Conservation (phyloP, 768 basidiomycete genomes). For the Pluteus cervinus region DNA sequence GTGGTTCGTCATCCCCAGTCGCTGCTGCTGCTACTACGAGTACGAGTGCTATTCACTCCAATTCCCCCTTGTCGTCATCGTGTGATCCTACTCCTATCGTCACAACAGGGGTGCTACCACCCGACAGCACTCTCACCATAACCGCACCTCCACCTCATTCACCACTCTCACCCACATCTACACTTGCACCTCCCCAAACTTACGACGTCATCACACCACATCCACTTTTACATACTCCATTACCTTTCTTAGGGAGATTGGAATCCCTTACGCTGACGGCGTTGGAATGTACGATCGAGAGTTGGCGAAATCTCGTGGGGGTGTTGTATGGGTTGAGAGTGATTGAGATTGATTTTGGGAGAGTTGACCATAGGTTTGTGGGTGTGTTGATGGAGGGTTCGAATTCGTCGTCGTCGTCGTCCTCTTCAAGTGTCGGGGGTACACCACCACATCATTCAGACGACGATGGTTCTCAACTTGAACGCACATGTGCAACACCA, state of each 20-base stretch:
- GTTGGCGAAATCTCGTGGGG: conserved; percentile 29
- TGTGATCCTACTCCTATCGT: no score
- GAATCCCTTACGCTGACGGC: conserved; percentile 34
- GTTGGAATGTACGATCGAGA: conserved; percentile 31
- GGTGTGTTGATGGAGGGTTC: conserved; percentile 24
- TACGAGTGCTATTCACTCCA: no score
- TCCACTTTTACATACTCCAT: conserved; percentile 13
- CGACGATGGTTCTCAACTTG: not conserved
- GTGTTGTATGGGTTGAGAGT: conserved; percentile 25
- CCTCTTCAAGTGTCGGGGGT: not conserved
- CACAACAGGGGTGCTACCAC: no score
- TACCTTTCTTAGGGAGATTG: conserved; percentile 25
- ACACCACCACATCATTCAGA: not conserved
- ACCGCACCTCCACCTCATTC: conserved; percentile 2
- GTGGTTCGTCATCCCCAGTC: no score
- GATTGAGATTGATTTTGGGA: conserved; percentile 38
- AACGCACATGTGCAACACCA: not conserved
- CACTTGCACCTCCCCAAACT: not conserved
- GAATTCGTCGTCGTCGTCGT: not conserved
- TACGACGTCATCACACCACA: conserved; percentile 1
- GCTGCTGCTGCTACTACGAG: no score
- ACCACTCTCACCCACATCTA: conserved; percentile 3
- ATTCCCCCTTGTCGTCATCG: no score
- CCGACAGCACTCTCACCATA: no score
- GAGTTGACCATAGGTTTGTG: conserved; percentile 24